These are phyloP conservation scores for Lichtheimia ramosa DNA, from an alignment of 371 early-diverging fungal genomes.

Conservation along the genomic window DNA sequence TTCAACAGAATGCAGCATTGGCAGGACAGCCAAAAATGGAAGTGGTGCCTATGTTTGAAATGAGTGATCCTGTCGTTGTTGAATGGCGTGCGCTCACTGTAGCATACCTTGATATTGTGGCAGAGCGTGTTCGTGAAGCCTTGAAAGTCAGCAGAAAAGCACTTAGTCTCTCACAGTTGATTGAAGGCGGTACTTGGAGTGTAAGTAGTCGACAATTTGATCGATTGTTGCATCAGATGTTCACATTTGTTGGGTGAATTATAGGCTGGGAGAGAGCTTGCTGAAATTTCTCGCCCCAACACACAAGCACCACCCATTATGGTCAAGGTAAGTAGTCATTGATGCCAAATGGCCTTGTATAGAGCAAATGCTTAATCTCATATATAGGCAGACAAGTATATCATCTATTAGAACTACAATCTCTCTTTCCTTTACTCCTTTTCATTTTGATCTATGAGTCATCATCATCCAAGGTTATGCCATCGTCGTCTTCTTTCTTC, in stretches of 20 bases:
- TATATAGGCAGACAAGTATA: too few species aligned
- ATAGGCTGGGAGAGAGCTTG: constrained; percentile 78
- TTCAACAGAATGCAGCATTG: constrained; percentile 40
- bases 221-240: too few species aligned
- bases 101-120: constrained; percentile 78
- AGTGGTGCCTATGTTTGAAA: constrained; percentile 73
- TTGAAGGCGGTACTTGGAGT: constrained; percentile 91
- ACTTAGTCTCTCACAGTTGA: constrained; percentile 80
- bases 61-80: constrained; percentile 80
- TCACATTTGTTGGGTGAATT: constrained; percentile 37
- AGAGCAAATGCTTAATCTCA: too few species aligned
- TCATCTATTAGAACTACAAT: too few species aligned
- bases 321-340: constrained; percentile 41
- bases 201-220: constrained; percentile 28
- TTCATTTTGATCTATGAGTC: too few species aligned
- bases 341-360: too few species aligned
- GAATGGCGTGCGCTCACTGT: constrained; percentile 95
- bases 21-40: constrained; percentile 49
- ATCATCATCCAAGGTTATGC: too few species aligned
- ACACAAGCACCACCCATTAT: constrained; percentile 88
- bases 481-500: too few species aligned
- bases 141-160: constrained; percentile 57
- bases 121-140: constrained; percentile 61
- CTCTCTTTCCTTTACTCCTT: too few species aligned
- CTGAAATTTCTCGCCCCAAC: constrained; percentile 73